Conservation (phyloP, 192 early-diverging fungal genomes). For the Backusella australiensis region DNA sequence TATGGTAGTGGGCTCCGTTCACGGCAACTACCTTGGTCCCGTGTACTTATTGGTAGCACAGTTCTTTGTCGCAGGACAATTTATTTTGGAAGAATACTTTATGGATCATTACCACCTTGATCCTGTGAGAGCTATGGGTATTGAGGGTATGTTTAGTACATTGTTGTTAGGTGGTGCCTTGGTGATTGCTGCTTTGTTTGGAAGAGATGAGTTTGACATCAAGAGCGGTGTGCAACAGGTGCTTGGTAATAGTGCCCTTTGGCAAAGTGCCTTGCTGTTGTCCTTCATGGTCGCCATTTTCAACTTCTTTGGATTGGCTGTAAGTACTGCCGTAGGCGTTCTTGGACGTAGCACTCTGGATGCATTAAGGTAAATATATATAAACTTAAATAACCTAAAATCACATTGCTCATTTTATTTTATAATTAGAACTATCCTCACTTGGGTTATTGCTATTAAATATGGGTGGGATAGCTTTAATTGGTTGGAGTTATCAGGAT, state of each 20-base stretch:
- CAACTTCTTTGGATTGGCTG: slow-evolving; percentile 31
- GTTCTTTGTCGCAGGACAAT: slow-evolving; percentile 23
- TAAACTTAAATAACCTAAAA: neutral
- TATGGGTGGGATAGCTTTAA: slow-evolving; percentile 26
- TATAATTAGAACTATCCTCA: slow-evolving; percentile 21
- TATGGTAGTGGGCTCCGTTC: slow-evolving; percentile 2
- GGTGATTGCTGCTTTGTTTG: slow-evolving; percentile 8
- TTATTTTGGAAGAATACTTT: slow-evolving; percentile 27
- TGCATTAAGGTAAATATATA: slow-evolving; percentile 24
- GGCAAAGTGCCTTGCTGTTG: slow-evolving; percentile 23
- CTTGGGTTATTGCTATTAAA: slow-evolving; percentile 24
- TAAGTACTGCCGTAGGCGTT: slow-evolving; percentile 21
- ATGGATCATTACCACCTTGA: slow-evolving; percentile 27
- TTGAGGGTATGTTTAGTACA: slow-evolving; percentile 27
- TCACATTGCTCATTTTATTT: neutral
- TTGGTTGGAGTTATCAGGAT: slow-evolving; percentile 28
- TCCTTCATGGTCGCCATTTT: slow-evolving; percentile 25
- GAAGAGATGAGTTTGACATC: slow-evolving; percentile 15
- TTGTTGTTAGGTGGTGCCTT: slow-evolving; percentile 6
- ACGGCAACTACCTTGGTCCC: slow-evolving; percentile 12
- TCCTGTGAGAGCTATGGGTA: slow-evolving; percentile 30
- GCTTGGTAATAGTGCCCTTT: slow-evolving; percentile 3
- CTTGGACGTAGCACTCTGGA: slow-evolving; percentile 22
- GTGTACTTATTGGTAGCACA: slow-evolving; percentile 17
- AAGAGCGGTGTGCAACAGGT: neutral